These are phyloP conservation scores for Aurinia saxatilis DNA, from an alignment of 345 rosid species.

Conservation along the genomic window DNA sequence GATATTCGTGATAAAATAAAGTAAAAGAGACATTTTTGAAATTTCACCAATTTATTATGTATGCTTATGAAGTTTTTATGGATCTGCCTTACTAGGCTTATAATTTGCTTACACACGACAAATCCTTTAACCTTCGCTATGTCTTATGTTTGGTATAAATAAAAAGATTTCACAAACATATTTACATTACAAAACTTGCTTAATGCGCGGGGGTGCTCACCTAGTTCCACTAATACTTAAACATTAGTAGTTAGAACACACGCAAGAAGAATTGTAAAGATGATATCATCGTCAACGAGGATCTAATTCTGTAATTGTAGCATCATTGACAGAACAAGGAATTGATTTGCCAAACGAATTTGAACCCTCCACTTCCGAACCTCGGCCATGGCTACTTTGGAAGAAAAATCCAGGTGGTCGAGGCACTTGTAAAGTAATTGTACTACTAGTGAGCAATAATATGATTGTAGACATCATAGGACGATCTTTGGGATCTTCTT, in stretches of 20 bases:
- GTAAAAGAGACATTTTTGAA: no score
- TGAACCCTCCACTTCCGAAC: neutral
- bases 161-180: no score
- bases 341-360: neutral
- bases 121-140: no score
- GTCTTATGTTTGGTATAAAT: no score
- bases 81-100: no score
- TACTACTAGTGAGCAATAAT: neutral
- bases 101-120: no score
- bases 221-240: no score
- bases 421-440: slow-evolving; percentile 9
- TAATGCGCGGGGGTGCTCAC: no score
- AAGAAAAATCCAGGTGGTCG: slow-evolving; percentile 3
- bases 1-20: no score
- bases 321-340: slow-evolving; percentile 1
- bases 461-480: slow-evolving; percentile 17
- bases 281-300: neutral
- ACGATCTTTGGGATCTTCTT: slow-evolving; percentile 13
- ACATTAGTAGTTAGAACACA: neutral
- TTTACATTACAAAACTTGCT: no score
- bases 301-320: neutral
- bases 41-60: no score
- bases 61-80: no score
- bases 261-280: neutral
- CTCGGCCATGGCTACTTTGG: neutral